A percentile compares a stretch with the other conserved stretches of the same genome.
Evolutionary conservation across 306 rosid species (phyloP).

Genomic region (Medicago ruthenica): DNA sequence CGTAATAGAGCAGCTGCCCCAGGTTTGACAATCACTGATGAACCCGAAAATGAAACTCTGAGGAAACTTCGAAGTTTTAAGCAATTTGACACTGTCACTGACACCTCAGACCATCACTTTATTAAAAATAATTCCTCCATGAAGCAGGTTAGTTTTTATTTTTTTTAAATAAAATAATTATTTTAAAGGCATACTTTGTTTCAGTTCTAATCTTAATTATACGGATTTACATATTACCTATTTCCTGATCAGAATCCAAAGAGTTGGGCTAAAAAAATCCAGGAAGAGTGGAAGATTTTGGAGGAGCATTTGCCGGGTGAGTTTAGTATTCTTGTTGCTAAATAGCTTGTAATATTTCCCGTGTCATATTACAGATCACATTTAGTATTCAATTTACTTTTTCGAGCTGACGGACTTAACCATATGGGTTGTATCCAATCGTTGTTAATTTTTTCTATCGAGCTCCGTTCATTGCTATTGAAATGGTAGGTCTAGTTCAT

Average conservation of each 20-base stretch:
- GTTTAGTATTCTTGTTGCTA: constrained; percentile 25
- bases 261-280: constrained; percentile 73
- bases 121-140: constrained; percentile 31
- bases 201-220: constrained; percentile 20
- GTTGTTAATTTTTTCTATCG: neutral
- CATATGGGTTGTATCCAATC: neutral
- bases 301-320: constrained; percentile 86
- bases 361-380: neutral
- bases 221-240: constrained; percentile 23
- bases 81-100: constrained; percentile 80
- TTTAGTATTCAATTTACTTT: constrained; percentile 11
- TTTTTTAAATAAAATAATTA: too few relatives aligned
- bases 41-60: constrained; percentile 49
- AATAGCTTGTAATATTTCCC: constrained; percentile 34
- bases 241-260: constrained; percentile 54
- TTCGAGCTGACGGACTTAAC: constrained; percentile 23
- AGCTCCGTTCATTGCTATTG: neutral
- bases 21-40: constrained; percentile 39
- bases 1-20: constrained; percentile 34
- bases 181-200: constrained; percentile 27
- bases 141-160: constrained; percentile 51
- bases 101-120: constrained; percentile 71
- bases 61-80: constrained; percentile 62
- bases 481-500: neutral
- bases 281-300: constrained; percentile 82